Conservation (phyloP, 495 filamentous ascomycete species). For the Aspergillus haitiensis region DNA sequence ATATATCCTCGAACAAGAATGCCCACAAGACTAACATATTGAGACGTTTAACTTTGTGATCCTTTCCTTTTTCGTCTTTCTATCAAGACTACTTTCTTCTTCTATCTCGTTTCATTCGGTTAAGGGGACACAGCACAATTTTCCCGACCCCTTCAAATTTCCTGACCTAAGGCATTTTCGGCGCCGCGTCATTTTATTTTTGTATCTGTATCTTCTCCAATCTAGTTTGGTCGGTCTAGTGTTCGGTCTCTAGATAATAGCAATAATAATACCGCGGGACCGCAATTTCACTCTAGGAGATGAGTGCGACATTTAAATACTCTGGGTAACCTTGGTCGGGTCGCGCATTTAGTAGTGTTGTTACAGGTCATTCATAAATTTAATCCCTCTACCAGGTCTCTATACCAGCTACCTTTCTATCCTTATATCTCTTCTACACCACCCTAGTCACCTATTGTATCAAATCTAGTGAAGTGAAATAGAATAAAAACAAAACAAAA, state of each 20-base stretch:
- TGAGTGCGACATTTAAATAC: background rate
- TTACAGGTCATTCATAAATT: too few species aligned
- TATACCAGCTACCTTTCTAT: background rate
- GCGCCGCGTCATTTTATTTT: conserved; percentile 1
- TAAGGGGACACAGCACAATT: background rate
- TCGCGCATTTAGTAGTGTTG: background rate
- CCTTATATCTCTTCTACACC: background rate
- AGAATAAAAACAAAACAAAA: background rate
- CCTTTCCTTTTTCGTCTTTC: background rate
- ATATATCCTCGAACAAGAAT: background rate
- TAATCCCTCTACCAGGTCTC: background rate
- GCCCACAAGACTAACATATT: background rate
- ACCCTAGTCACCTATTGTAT: background rate
- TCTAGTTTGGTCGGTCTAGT: background rate
- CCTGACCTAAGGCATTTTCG: background rate
- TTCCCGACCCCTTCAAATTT: background rate
- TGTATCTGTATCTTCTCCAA: background rate
- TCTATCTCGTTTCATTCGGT: background rate
- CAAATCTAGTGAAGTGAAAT: background rate
- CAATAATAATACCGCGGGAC: background rate
- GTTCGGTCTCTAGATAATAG: background rate
- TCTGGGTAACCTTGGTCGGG: background rate
- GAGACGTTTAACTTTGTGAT: background rate
- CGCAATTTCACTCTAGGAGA: background rate
- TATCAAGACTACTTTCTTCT: too few species aligned